Percentiles rank a stretch among this genome's conserved stretches.
Conservation (phyloP, 1,139 yeast species). For the Kazachstania sp. region DNA sequence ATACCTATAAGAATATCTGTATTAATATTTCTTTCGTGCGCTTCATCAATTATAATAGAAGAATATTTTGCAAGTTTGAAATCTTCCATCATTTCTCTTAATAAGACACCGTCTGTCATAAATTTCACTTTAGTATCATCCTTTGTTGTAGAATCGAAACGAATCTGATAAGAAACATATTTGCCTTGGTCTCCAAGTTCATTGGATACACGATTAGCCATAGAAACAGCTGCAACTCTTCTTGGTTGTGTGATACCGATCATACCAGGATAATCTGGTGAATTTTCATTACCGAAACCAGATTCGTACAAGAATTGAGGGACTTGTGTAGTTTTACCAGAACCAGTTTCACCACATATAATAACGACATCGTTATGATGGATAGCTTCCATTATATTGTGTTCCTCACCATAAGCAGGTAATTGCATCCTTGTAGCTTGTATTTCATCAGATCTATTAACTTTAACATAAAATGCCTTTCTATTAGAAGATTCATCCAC, state of each 20-base stretch:
- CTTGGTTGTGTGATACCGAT: constrained; percentile 96
- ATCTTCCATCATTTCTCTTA: constrained; percentile 88
- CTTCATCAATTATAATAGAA: constrained; percentile 86
- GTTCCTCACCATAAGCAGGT: constrained; percentile 91
- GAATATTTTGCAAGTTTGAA: constrained; percentile 75
- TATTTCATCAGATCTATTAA: constrained; percentile 54
- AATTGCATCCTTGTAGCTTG: constrained; percentile 60
- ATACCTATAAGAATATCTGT: constrained; percentile 95
- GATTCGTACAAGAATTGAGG: constrained; percentile 78
- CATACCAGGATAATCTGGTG: constrained; percentile 72
- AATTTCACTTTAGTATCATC: constrained; percentile 76
- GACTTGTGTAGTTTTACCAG: constrained; percentile 75
- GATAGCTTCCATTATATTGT: constrained; percentile 89
- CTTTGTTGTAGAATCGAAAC: constrained; percentile 74
- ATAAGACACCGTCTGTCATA: constrained; percentile 97
- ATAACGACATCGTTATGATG: constrained; percentile 87
- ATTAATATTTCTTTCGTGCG: constrained; percentile 92
- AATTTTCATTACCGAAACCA: constrained; percentile 63
- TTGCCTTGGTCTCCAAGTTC: constrained; percentile 77
- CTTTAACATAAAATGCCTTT: constrained; percentile 60
- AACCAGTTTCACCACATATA: constrained; percentile 88
- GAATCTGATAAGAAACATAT: constrained; percentile 80
- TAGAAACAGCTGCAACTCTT: constrained; percentile 96
- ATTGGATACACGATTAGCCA: constrained; percentile 80
- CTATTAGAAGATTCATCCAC: constrained; percentile 47